Evolutionary conservation across 176 grass and related monocot species (phyloP), one percentile per base, ranked within the genome.

Genomic region (Melocanna baccifera): DNA sequence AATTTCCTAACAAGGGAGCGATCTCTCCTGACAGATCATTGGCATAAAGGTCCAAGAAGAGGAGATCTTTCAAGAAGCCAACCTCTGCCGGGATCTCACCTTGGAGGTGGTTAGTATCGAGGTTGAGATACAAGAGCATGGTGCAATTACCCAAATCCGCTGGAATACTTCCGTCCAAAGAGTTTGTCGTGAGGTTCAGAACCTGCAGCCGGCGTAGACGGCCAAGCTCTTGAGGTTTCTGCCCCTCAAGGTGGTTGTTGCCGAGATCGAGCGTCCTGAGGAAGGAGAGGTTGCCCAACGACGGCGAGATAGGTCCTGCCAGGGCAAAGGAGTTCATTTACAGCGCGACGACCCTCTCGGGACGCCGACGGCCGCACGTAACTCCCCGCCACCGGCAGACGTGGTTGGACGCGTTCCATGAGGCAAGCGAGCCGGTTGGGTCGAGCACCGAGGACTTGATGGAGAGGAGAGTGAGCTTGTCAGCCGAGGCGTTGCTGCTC

Each of bases 211-310:
- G 40, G 7, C 22, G 4, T 5, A 92, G 71, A 15, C 1, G 62
- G 39, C 83, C 79, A 9, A 92, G 69, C 23, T 86, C 57, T 5
- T 16, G 26, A 3, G 87, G 90, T 26, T 87, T 70, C 39, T 10
- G 14, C 3, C 90, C 83, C 0, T 12, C 26, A 6, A 92, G 46
- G 19, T 6, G 15, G 66, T 92, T 92, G 23, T 28, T 9, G 30
- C 34, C 1, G 23, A 89, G 10, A 15, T 87, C 14, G 6, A 92
- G 62, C 3, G 0, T 12, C 63, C 14, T 30, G 0, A 92, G 71
- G 58, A 89, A 89, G 16, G 87, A 84, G 1, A 89, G 83, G 73
- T 93, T 93, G 19, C 71, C 79, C 29, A 90, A 15, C 43, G n/a
- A 87, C 3, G 91, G 87, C 12, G 91, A 67, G 67, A 87, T 30